These are phyloP conservation scores for Anethum foeniculum DNA, from an alignment of 140 eudicot species.

Conservation along the genomic window DNA sequence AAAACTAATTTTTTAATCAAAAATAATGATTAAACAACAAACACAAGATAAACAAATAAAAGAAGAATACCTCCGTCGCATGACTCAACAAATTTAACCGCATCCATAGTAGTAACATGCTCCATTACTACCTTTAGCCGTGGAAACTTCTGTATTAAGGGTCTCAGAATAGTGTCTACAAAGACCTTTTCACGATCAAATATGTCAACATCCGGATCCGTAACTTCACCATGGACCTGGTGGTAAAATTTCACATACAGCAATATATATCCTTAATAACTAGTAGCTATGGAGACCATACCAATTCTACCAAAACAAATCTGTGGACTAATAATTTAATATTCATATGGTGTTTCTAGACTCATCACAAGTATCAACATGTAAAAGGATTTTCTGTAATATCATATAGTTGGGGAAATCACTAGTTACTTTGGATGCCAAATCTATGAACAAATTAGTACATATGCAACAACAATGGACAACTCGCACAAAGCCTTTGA, in stretches of 20 bases:
- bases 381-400: neutral
- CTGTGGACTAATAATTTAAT: neutral
- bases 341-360: slow-evolving; percentile 2
- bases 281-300: neutral
- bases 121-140: slow-evolving; percentile 90
- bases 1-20: too few species aligned
- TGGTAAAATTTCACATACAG: slow-evolving; percentile 6
- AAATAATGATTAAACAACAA: neutral
- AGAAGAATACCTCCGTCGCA: slow-evolving; percentile 54
- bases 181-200: slow-evolving; percentile 92
- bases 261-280: neutral
- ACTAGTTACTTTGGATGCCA: neutral
- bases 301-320: neutral
- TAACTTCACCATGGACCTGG: slow-evolving; percentile 98
- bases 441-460: neutral
- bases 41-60: neutral
- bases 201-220: slow-evolving; percentile 69
- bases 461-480: neutral
- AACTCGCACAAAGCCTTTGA: neutral
- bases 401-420: neutral
- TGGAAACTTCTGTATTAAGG: slow-evolving; percentile 65
- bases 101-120: slow-evolving; percentile 91
- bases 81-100: slow-evolving; percentile 78
- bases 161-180: slow-evolving; percentile 69
- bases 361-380: neutral